Evolutionary conservation across 208 protist species (phyloP), one percentile per base, ranked within the genome.

Genomic region (Zelonia costaricensis): DNA sequence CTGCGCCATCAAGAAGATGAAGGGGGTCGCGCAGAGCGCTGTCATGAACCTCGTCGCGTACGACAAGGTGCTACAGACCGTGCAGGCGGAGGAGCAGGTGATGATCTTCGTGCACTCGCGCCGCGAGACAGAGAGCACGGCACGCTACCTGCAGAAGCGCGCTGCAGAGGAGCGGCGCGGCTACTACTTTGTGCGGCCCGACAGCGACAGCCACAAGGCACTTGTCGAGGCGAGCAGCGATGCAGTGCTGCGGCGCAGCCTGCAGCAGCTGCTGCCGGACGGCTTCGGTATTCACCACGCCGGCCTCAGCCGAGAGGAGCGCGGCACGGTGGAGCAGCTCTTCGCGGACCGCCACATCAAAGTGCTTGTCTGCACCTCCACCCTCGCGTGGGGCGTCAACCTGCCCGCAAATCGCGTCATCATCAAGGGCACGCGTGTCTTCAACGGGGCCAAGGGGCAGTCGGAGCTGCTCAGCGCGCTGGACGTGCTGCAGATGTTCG

Each of bases 381-480:
- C 99, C 12, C 87, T 99, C 1, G 99, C 99, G n/a, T 99, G 99
- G 99, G 99, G 99, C 72, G 99, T 99, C 1, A 99, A 99, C 82
- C 60, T 99, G 38, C 99, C 99, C 0, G 99, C 99, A 4, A 98
- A 99, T 76, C 97, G 93, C 10, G 99, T 99, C 18, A 99, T 99
- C 61, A 99, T 99, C 69, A 99, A 99, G 73, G 99, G 99, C n/a
- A 99, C 99, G 2, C 97, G 98, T 63, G 82, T 99, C n/a, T 99
- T 99, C 76, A 97, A 84, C 60, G 96, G 98, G 13, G 92, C 99
- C 38, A 95, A 92, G 49, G 98, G 98, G 2, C 62, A 80, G 46
- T 99, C 94, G 69, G 84, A 93, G 35, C 95, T 99, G 62, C 79
- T 99, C 1, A 95, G 80, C 25, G 82, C 93, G 31, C 64, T 99